Conservation (phyloP, 2,329 filamentous ascomycete genomes). For the Paecilomyces dactylethromorphus region DNA sequence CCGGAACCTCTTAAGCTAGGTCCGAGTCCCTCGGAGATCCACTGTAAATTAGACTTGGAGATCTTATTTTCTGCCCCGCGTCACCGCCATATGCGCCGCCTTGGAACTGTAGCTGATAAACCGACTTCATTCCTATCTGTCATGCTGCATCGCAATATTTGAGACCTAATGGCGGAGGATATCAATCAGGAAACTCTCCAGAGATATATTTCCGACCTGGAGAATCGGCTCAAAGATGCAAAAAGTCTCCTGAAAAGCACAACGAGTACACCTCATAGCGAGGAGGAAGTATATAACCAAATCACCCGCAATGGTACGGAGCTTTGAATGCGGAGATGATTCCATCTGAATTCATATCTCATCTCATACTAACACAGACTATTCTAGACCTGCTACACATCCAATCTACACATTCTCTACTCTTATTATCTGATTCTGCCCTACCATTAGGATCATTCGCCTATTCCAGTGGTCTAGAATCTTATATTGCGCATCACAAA, state of each 20-base stretch:
- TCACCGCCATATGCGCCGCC: slow-evolving; percentile 2
- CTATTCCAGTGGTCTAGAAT: slow-evolving; percentile 59
- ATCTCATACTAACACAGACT: slow-evolving; percentile 3
- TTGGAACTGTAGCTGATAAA: background rate
- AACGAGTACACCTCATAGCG: slow-evolving; percentile 5
- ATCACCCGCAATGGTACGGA: slow-evolving; percentile 6
- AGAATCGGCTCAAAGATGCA: slow-evolving; percentile 41
- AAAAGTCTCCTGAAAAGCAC: slow-evolving; percentile 32
- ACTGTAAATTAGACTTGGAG: background rate
- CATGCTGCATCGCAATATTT: background rate
- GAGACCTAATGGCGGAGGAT: background rate
- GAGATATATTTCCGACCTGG: slow-evolving; percentile 40
- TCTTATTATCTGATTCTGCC: slow-evolving; percentile 58
- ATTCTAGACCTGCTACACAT: slow-evolving; percentile 12
- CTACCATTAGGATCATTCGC: slow-evolving; percentile 60
- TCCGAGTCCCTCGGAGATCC: background rate
- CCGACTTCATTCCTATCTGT: slow-evolving; percentile 8
- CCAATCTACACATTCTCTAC: slow-evolving; percentile 44
- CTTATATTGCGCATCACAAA: slow-evolving; percentile 54
- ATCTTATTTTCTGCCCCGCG: slow-evolving; percentile 6
- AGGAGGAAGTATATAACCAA: slow-evolving; percentile 1
- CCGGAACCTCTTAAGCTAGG: background rate
- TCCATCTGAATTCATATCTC: background rate
- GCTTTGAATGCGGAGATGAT: background rate
- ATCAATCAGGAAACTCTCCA: slow-evolving; percentile 16